Percentiles rank a stretch among this genome's conserved stretches.
Conservation (phyloP, 208 protist species). For the Acanthamoeba divionensis region DNA sequence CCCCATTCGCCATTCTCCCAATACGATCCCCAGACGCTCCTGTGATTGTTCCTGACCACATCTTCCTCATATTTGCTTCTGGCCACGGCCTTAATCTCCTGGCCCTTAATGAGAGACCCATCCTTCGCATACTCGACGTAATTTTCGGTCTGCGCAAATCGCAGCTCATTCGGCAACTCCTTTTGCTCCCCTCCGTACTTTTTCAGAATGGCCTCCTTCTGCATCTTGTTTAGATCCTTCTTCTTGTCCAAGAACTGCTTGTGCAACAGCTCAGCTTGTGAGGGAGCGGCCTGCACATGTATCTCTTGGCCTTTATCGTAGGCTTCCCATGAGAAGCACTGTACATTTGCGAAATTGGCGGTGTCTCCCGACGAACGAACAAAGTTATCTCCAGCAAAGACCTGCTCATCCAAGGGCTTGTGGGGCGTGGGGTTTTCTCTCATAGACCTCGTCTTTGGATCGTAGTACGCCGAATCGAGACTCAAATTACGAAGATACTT, state of each 20-base stretch:
- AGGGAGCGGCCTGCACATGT: slow-evolving; percentile 81
- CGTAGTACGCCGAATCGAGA: slow-evolving; percentile 89
- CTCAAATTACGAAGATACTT: slow-evolving; percentile 92
- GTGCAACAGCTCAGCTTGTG: slow-evolving; percentile 77
- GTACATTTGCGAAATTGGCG: slow-evolving; percentile 70
- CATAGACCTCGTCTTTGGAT: slow-evolving; percentile 92
- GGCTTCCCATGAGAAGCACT: slow-evolving; percentile 82
- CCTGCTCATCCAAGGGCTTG: slow-evolving; percentile 57
- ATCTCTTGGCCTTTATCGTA: slow-evolving; percentile 69
- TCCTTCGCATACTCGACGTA: slow-evolving; percentile 86
- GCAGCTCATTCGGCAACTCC: slow-evolving; percentile 61
- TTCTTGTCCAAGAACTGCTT: slow-evolving; percentile 76
- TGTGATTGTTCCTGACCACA: slow-evolving; percentile 79
- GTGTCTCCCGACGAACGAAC: slow-evolving; percentile 78
- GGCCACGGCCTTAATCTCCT: slow-evolving; percentile 58
- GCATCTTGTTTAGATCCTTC: slow-evolving; percentile 66
- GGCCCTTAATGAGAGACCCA: slow-evolving; percentile 79
- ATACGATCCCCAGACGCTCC: slow-evolving; percentile 80
- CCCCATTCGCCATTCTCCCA: slow-evolving; percentile 84
- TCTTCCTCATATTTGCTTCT: slow-evolving; percentile 84
- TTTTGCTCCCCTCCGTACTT: slow-evolving; percentile 88
- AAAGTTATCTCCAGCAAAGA: slow-evolving; percentile 87
- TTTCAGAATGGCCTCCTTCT: slow-evolving; percentile 60
- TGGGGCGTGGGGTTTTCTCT: slow-evolving; percentile 82
- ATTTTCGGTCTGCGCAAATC: slow-evolving; percentile 81